Evolutionary conservation across 768 basidiomycete species (phyloP), one percentile per base, ranked within the genome.

Genomic region (Phlebiopsis gigantea): DNA sequence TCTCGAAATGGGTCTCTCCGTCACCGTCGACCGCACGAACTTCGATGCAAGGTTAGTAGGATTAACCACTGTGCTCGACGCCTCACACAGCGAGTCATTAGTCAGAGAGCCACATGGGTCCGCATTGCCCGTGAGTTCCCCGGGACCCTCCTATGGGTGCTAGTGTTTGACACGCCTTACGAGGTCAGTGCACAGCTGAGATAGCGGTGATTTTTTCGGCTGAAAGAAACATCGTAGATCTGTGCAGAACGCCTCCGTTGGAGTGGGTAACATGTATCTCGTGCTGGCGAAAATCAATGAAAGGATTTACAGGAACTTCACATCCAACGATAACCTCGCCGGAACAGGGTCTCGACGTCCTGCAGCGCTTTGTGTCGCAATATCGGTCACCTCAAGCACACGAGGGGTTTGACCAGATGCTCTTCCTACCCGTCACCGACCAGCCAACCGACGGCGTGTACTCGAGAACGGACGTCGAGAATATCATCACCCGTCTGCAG

Each of bases 11-110:
- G 87, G 87, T n/a, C 68, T 73, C 47, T 91, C 87, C n/a, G 85
- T 85, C 15, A 88, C 86, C 67, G 79, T 91, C 44, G 90, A 91
- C 66, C 79, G 90, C 58, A 87, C 87, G 24, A 91, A 92, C 71
- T 79, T 90, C 61, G 80, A 90, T 66, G 74, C 76, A 54, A 65
- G 66, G 88, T 90, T 57, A 66, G 68, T 59, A 25, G 10, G 26
- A 7, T 34, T 51, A 19, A 29, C 22, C 8, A 45, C 55, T 4
- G 5, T 48, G 26, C 47, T 7, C 26, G 14, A n/a, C 4, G 19
- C 6, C 24, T 46, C 19, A n/a, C 44, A 28, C 31, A 46, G 57
- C 56, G 43, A 51, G 57, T 66, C 15, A 25, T 48, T 41, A 88
- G 87, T 54, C 89, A 90, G 70, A 75, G 87, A 53, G 78, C 79